Evolutionary conservation across 202 grass and related monocot species (phyloP), one percentile per base, ranked within the genome.

Genomic region (Elaeis oleifera): DNA sequence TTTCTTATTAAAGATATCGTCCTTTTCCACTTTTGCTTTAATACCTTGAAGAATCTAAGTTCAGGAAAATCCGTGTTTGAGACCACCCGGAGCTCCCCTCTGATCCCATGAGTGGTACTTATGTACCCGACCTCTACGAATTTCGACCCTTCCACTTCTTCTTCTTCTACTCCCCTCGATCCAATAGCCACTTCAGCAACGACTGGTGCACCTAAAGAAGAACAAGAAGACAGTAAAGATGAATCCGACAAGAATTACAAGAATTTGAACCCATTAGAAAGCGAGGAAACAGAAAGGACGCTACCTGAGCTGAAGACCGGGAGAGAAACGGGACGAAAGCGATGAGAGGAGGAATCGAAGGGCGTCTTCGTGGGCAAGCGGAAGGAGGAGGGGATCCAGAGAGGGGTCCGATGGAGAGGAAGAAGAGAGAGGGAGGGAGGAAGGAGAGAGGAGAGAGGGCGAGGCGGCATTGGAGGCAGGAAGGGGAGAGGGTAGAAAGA

Each of bases 21-120:
- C n/a, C 1, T 50, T 20, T 8, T 6, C 16, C 49, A 18, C 5
- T 27, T 9, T 59, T 50, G 13, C 49, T 60, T 16, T 14, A 27
- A 48, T 80, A 92, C 88, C 88, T 74, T 80, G 64, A 71, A 83
- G 25, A 94, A 89, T 71, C 94, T 78, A 62, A 92, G 77, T 57
- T 92, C 75, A 28, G 94, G 94, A 28, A 99, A 99, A 67, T 89
- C 88, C 23, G 94, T 99, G 65, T 74, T 76, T 18, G 94, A 73
- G 32, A 75, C 50, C 50, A 99, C 88, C 54, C 82, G 85, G 51
- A 99, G 82, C 63, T 99, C 94, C n/a, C 94, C 94, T 18, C 75
- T 79, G 53, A 99, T 63, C 53, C 94, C 94, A 69, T 92, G 94
- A 24, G 70, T 58, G 67, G 79, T 79, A 50, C 68, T 82, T 62